phyloP scores from a whole-genome alignment of 148 eudicot species.

The Limonium bicolor region DNA sequence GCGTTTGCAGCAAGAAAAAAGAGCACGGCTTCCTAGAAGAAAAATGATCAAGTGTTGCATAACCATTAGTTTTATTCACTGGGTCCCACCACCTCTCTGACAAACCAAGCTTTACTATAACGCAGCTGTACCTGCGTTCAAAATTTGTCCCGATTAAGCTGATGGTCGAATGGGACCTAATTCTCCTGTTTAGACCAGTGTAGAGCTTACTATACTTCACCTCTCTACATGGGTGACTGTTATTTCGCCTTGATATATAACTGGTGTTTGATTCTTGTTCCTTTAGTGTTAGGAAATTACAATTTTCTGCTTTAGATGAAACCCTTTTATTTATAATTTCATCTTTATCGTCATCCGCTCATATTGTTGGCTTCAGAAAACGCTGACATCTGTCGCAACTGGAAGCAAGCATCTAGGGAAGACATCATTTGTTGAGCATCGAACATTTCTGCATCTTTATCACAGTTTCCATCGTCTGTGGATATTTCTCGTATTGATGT shows the following conservation, averaged over 20 bases:
- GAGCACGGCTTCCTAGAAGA: no score
- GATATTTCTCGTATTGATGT: constrained; percentile 93
- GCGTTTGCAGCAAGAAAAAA: no score
- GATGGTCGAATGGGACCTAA: no score
- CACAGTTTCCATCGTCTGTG: constrained; percentile 98
- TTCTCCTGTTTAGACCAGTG: no score
- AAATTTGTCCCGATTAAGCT: no score
- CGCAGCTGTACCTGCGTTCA: no score
- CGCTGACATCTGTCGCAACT: constrained; percentile 40
- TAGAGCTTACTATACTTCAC: no score
- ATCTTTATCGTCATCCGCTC: background rate
- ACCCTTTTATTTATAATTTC: background rate
- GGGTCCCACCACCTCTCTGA: no score
- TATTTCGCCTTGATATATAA: background rate
- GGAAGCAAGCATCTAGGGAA: constrained; percentile 71
- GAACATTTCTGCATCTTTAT: constrained; percentile 84
- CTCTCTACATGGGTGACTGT: background rate
- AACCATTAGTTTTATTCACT: no score
- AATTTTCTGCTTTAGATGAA: background rate
- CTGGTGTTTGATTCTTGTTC: background rate
- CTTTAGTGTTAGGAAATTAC: no score
- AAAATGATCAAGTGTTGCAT: no score
- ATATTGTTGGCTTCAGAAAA: constrained; percentile 21
- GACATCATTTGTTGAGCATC: constrained; percentile 95
- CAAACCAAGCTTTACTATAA: no score